Conservation (phyloP, 2,329 filamentous ascomycete genomes). For the Grosmannia serpens region DNA sequence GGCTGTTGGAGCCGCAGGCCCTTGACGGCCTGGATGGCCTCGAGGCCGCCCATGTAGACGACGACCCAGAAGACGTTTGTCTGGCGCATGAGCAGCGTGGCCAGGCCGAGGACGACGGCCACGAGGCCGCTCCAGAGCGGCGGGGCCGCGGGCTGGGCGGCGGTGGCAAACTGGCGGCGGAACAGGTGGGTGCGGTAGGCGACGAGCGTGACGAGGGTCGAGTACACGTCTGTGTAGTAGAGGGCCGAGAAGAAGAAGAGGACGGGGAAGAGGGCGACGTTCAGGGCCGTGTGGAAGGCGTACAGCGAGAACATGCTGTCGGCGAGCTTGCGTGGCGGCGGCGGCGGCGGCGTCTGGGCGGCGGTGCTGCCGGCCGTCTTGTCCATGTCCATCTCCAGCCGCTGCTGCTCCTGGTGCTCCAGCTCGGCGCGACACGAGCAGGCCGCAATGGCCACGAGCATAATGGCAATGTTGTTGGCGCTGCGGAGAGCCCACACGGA, state of each 20-base stretch:
- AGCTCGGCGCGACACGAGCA: conserved; percentile 41
- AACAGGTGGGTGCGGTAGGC: conserved; percentile 49
- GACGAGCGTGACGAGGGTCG: conserved; percentile 61
- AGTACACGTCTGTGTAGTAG: conserved; percentile 89
- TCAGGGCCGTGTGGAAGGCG: conserved; percentile 54
- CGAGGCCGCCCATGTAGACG: conserved; percentile 57
- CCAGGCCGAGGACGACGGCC: conserved; percentile 45
- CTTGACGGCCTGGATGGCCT: conserved; percentile 39
- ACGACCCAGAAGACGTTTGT: conserved; percentile 97
- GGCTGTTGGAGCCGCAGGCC: background rate
- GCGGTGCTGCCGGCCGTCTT: background rate
- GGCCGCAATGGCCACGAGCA: conserved; percentile 32
- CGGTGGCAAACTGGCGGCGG: conserved; percentile 17
- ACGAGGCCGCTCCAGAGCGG: conserved; percentile 28
- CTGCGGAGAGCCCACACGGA: conserved; percentile 30
- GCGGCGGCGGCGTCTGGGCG: background rate
- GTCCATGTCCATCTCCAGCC: conserved; percentile 1
- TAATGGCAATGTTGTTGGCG: conserved; percentile 34
- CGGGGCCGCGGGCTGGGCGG: conserved; percentile 9
- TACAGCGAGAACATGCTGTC: conserved; percentile 26
- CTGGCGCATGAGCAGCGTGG: conserved; percentile 69
- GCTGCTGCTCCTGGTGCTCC: conserved; percentile 22
- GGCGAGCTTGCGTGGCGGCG: background rate
- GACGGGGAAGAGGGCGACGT: conserved; percentile 75
- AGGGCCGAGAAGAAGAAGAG: conserved; percentile 93